Evolutionary conservation across 1,139 yeast species (phyloP), one percentile per base, ranked within the genome.

Genomic region (Saccharomycopsis crataegensis): DNA sequence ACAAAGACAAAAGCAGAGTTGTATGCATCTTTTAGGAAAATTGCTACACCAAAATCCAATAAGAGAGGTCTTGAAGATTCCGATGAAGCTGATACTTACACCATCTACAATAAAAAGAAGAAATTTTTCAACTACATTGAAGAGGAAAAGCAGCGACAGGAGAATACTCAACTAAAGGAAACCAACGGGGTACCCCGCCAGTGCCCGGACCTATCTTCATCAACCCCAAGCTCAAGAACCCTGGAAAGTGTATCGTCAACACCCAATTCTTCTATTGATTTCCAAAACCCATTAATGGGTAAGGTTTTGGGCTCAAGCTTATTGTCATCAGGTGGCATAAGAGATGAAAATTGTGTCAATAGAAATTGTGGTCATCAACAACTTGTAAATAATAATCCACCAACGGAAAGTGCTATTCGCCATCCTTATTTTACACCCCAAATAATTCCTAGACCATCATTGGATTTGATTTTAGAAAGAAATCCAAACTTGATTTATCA

Each of bases 31-130:
- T 42, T 42, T 17, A 42, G 51, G 33, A 49, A 22, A 48, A 12
- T 48, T 7, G 7, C 3, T 7, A 22, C 16, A 22, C 3, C 14
- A 11, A 9, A 36, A 5, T 8, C n/a, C 11, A 9, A 8, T 12
- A 48, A 48, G 33, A 17, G 50, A 42, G 9, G 8, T 11, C 8
- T n/a, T 12, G 51, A 49, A 8, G 37, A 49, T 9, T 28, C 40
- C 11, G 50, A 48, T 31, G 46, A 48, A 16, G 7, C 7, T 7
- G 55, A 52, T 33, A 14, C n/a, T 9, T 49, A 32, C 28, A 52
- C 55, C n/a, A 22, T 43, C 22, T 52, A 33, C 33, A 52, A 52
- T 36, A 52, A 52, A 31, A 52, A 52, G 31, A 49, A 43, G 44
- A 50, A 49, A 14, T 52, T 52, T 40, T 11, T 46, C 2, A 12